Evolutionary conservation across 306 rosid species (phyloP).

Genomic region (Corylus avellana): DNA sequence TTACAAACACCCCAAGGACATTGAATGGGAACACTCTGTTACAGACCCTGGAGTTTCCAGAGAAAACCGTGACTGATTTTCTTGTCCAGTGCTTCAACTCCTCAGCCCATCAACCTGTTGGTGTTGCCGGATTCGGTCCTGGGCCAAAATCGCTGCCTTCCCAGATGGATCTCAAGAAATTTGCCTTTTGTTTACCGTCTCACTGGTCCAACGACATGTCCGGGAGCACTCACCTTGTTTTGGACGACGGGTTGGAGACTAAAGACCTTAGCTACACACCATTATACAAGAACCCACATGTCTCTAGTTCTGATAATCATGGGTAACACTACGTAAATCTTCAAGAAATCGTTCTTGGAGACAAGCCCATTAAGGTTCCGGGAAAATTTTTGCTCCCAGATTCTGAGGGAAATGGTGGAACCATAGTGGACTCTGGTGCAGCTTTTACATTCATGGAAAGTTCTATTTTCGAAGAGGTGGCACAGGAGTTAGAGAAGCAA

Average conservation of each 20-base stretch:
- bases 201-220: constrained; percentile 57
- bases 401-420: constrained; percentile 67
- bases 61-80: constrained; percentile 16
- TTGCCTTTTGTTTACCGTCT: constrained; percentile 66
- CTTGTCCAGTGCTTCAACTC: constrained; percentile 25
- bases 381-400: constrained; percentile 41
- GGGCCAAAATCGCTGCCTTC: constrained; percentile 67
- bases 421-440: constrained; percentile 79
- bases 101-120: constrained; percentile 67
- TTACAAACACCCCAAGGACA: constrained; percentile 24
- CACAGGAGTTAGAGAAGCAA: too few species aligned
- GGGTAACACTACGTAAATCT: constrained; percentile 8
- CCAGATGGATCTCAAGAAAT: constrained; percentile 68
- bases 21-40: constrained; percentile 55
- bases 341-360: constrained; percentile 55
- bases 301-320: too few species aligned
- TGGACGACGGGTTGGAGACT: too few species aligned
- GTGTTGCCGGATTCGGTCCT: constrained; percentile 89
- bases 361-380: constrained; percentile 52
- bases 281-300: constrained; percentile 48
- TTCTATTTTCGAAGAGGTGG: constrained; percentile 51
- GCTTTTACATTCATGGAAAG: constrained; percentile 78
- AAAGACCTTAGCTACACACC: constrained; percentile 55
- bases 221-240: too few species aligned
- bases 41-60: constrained; percentile 54